Evolutionary conservation across 177 flowering plant genomes (phyloP).

Genomic region (Vitis hybrid): DNA sequence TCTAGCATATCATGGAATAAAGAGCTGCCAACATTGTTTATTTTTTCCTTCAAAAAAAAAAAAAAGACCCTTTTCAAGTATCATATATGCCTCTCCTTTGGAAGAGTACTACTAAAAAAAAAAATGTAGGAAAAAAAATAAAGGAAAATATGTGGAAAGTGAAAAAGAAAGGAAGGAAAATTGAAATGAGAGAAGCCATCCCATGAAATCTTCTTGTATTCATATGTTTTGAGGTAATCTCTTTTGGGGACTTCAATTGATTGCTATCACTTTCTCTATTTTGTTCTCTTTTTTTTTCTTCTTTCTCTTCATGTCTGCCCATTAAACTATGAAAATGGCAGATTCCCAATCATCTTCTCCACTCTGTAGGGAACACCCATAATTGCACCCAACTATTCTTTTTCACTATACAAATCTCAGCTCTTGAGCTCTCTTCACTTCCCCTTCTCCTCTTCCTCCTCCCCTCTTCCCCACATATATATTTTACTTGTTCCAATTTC

Average conservation of each 20-base stretch:
- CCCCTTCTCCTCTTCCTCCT: background rate
- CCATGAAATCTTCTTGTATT: background rate
- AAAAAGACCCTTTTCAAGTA: background rate
- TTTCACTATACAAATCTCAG: slow-evolving; percentile 14
- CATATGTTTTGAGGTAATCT: background rate
- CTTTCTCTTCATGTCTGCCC: slow-evolving; percentile 1
- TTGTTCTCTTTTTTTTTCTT: slow-evolving; percentile 10
- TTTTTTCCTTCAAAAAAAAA: background rate
- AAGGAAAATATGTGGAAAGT: too few relatives aligned
- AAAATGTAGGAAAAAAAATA: too few relatives aligned
- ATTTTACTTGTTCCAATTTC: background rate
- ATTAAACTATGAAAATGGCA: slow-evolving; percentile 22
- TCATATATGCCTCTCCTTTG: background rate
- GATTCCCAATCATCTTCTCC: slow-evolving; percentile 37
- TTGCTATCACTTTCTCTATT: background rate
- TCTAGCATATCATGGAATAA: slow-evolving; percentile 9
- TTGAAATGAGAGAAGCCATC: background rate
- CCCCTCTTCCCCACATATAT: background rate
- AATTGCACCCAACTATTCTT: slow-evolving; percentile 37
- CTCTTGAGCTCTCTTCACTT: slow-evolving; percentile 3
- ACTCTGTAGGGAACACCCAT: slow-evolving; percentile 28
- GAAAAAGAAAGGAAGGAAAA: background rate
- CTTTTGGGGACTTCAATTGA: background rate
- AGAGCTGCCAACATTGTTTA: slow-evolving; percentile 16
- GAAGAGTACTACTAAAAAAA: background rate